Conservation (phyloP, 2,329 filamentous ascomycete species). For the Gaeumannomyces tritici region DNA sequence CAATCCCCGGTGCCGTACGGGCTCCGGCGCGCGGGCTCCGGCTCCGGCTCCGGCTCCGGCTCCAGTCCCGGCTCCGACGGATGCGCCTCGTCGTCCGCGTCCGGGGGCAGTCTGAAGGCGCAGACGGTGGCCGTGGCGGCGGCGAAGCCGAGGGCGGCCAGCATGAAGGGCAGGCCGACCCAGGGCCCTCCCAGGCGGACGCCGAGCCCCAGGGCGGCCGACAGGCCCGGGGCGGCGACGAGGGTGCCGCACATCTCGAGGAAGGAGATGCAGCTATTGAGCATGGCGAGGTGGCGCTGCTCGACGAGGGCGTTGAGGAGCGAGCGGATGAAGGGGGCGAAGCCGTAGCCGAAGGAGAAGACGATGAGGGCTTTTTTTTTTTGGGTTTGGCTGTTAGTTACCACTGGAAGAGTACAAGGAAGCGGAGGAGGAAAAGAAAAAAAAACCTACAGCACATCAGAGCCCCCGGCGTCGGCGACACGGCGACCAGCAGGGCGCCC, state of each 20-base stretch:
- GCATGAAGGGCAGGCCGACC: slow-evolving; percentile 40
- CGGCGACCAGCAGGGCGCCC: slow-evolving; percentile 24
- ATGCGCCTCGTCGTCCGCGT: too few relatives aligned
- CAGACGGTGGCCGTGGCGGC: slow-evolving; percentile 20
- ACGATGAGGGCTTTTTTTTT: slow-evolving; percentile 27
- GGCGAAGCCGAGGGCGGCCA: slow-evolving; percentile 22
- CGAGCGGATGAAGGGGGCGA: slow-evolving; percentile 31
- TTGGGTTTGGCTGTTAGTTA: background rate
- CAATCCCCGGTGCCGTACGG: background rate
- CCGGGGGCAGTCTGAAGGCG: slow-evolving; percentile 11
- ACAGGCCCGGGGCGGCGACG: slow-evolving; percentile 34
- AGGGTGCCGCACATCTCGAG: slow-evolving; percentile 39
- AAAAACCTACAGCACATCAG: slow-evolving; percentile 15
- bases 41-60: too few relatives aligned
- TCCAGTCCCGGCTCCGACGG: too few relatives aligned
- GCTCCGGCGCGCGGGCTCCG: too few relatives aligned
- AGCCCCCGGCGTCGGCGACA: slow-evolving; percentile 23
- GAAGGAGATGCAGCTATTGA: slow-evolving; percentile 42
- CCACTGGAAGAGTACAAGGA: background rate
- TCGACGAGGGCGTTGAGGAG: slow-evolving; percentile 44
- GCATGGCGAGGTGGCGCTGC: slow-evolving; percentile 39
- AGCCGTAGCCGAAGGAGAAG: slow-evolving; percentile 34
- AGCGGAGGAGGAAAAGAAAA: background rate
- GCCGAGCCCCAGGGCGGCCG: slow-evolving; percentile 34
- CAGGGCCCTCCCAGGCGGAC: slow-evolving; percentile 34